These are phyloP conservation scores for Colletotrichum sp. DNA, from an alignment of 2,329 filamentous ascomycete genomes.

Conservation along the genomic window DNA sequence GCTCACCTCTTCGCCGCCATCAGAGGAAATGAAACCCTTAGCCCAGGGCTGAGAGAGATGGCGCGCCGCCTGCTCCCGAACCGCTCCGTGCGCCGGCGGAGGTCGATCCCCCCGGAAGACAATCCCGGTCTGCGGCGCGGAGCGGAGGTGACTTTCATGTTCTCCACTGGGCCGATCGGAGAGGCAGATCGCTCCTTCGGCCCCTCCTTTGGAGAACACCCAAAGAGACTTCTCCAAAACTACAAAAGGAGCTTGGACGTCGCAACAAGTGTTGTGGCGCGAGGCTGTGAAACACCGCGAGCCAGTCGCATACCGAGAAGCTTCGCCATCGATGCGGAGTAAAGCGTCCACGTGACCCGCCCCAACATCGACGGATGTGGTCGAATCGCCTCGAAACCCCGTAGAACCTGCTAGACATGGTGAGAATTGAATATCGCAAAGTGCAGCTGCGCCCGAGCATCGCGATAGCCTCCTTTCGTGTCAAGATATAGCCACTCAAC, in stretches of 20 bases:
- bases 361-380: neutral
- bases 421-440: neutral
- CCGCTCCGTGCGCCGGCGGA: neutral
- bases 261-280: neutral
- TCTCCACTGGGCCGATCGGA: neutral
- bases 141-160: neutral
- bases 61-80: neutral
- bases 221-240: neutral
- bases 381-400: neutral
- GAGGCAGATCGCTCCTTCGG: neutral
- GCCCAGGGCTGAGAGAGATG: neutral
- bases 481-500: neutral
- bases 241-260: neutral
- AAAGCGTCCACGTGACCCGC: conserved; percentile 7
- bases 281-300: neutral
- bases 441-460: neutral
- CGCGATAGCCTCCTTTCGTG: neutral
- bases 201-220: neutral
- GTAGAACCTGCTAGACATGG: neutral
- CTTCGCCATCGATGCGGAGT: conserved; percentile 14
- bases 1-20: neutral
- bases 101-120: neutral
- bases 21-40: neutral
- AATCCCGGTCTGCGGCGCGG: neutral
- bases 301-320: conserved; percentile 1